These are phyloP conservation scores for Saposhnikovia divaricata DNA, from an alignment of 129 eudicot genomes.

Conservation along the genomic window DNA sequence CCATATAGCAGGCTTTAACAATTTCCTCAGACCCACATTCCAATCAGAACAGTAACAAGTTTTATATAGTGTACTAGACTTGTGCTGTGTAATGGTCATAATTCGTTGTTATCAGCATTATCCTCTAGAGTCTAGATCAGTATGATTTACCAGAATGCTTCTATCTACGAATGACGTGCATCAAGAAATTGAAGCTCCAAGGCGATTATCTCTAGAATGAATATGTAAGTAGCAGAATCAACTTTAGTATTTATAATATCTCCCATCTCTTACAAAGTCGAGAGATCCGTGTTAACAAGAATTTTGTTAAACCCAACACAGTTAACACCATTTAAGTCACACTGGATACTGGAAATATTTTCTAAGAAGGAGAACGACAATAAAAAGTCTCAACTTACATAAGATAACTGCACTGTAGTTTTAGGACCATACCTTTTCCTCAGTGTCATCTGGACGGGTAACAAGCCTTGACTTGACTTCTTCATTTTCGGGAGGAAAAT, in stretches of 20 bases:
- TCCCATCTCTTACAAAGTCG: neutral
- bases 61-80: neutral
- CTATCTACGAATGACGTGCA: neutral
- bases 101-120: neutral
- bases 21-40: neutral
- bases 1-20: neutral
- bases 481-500: conserved; percentile 78
- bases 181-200: neutral
- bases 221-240: neutral
- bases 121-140: neutral
- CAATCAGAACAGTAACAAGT: neutral
- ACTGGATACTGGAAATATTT: neutral
- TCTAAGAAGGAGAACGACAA: neutral
- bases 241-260: neutral
- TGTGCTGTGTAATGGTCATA: neutral
- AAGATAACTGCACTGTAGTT: neutral
- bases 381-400: neutral
- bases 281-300: neutral
- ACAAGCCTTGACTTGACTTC: conserved; percentile 78
- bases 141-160: neutral
- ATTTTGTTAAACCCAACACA: neutral
- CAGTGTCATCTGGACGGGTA: conserved; percentile 92
- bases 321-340: neutral
- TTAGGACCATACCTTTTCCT: conserved; percentile 67
- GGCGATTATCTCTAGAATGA: neutral